Conservation (phyloP, 441 rosid genomes). For the Metrosideros polymorpha region DNA sequence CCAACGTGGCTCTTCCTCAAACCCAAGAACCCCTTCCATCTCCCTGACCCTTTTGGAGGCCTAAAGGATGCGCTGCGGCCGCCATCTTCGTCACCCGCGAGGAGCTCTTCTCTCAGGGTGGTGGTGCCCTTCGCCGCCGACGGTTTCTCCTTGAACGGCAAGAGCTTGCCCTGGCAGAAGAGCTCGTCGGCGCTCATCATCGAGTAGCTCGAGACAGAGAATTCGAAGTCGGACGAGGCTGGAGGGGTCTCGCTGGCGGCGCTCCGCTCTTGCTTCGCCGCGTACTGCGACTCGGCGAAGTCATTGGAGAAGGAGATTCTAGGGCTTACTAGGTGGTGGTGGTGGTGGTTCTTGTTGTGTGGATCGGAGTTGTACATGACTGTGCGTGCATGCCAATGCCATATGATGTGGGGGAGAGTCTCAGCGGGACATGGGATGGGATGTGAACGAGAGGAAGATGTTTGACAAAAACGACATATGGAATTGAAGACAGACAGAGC, state of each 20-base stretch:
- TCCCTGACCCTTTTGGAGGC: conserved; percentile 56
- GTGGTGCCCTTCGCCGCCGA: conserved; percentile 28
- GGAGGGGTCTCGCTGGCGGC: background rate
- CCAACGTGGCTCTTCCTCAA: conserved; percentile 63
- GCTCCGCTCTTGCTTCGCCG: background rate
- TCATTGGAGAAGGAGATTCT: conserved; percentile 21
- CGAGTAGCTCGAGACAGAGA: conserved; percentile 62
- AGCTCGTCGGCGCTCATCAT: conserved; percentile 98
- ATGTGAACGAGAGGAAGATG: background rate
- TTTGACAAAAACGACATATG: background rate
- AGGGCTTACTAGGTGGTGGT: conserved; percentile 9
- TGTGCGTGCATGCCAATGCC: background rate
- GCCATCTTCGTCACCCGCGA: conserved; percentile 42
- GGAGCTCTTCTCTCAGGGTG: conserved; percentile 87
- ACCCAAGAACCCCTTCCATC: conserved; percentile 82
- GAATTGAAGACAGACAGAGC: background rate
- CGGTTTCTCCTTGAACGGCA: conserved; percentile 63
- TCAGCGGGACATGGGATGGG: background rate
- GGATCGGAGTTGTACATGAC: conserved; percentile 1
- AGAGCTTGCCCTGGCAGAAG: conserved; percentile 73
- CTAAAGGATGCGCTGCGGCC: conserved; percentile 21
- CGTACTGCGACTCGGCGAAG: conserved; percentile 8
- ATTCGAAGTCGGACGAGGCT: conserved; percentile 63
- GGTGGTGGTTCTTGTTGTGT: background rate
- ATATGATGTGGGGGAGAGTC: background rate